Evolutionary conservation across 2,329 filamentous ascomycete genomes (phyloP), one percentile per base, ranked within the genome.

Genomic region (Cadophora malorum): DNA sequence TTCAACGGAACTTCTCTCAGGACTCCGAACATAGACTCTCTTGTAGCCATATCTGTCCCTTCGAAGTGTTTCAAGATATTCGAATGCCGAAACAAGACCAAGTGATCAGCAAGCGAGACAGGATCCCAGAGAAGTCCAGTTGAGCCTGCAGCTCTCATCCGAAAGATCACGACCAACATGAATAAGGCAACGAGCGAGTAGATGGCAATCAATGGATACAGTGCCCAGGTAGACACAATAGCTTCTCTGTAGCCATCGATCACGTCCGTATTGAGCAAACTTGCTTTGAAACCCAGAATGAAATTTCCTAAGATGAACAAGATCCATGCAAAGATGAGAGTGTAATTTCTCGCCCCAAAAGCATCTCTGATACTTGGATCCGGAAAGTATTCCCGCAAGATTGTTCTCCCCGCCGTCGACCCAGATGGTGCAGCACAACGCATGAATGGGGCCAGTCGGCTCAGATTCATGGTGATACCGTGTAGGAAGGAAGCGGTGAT

Each of bases 81-180:
- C 25, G 60, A 63, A 8, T 47, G 35, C 10, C 45, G 60, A 35
- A 63, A 63, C 31, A 63, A 35, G 4, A 47, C 28, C 9, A 63
- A n/a, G 38, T 47, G 60, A 63, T 63, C 60, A 5, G 60, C 60
- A 50, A 63, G 21, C 23, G 60, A 47, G 16, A 63, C 60, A 5
- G 60, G 60, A 21, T 63, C 60, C 60, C 60, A 63, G 14, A 25
- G 38, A 23, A 63, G 45, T 45, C 60, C 60, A 5, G 60, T 63
- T n/a, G 55, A 35, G 28, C 28, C n/a, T 14, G 55, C 55, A 12
- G 19, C n/a, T n/a, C 35, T 31, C n/a, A 58, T 23, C 10, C 25
- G 28, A 9, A 41, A 7, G 38, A 61, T 61, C 23, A 61, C 33
- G 9, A 38, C 38, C 35, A 61, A n/a, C 33, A 61, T 61, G 33